These are phyloP conservation scores for Aureobasidium sp. DNA, from an alignment of 2,329 filamentous ascomycete genomes.

Conservation along the genomic window DNA sequence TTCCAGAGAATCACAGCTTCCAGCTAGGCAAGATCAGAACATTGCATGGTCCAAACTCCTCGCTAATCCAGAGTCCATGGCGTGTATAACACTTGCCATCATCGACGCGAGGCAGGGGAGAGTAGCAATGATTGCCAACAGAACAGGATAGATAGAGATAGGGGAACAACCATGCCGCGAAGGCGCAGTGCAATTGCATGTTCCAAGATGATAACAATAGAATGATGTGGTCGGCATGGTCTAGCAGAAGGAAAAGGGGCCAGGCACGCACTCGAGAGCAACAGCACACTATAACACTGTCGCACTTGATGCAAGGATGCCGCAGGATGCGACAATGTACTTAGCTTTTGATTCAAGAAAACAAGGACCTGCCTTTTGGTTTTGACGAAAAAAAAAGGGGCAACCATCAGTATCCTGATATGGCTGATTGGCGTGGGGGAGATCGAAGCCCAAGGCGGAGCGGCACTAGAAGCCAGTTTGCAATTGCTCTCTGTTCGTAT, in stretches of 20 bases:
- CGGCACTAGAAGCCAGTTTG: background rate
- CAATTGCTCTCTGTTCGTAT: constrained; percentile 11
- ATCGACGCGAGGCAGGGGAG: background rate
- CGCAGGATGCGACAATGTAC: background rate
- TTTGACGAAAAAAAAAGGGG: background rate
- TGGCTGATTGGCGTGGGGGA: background rate
- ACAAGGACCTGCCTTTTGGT: background rate
- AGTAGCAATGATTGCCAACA: background rate
- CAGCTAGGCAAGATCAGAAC: background rate
- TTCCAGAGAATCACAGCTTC: background rate
- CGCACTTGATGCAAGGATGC: background rate
- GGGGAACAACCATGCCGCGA: background rate
- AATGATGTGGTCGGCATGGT: background rate
- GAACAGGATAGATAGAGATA: background rate
- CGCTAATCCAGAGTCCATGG: background rate
- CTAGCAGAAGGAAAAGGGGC: background rate
- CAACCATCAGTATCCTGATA: background rate
- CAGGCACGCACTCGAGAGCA: no score
- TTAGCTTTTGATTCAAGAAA: background rate
- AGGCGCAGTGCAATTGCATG: background rate
- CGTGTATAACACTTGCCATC: background rate
- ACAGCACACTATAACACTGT: background rate
- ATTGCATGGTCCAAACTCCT: background rate
- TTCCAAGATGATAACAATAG: background rate
- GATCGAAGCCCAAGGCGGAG: background rate